phyloP scores from a whole-genome alignment of 2,329 filamentous ascomycete species.

The Fusarium gaditjirri region DNA sequence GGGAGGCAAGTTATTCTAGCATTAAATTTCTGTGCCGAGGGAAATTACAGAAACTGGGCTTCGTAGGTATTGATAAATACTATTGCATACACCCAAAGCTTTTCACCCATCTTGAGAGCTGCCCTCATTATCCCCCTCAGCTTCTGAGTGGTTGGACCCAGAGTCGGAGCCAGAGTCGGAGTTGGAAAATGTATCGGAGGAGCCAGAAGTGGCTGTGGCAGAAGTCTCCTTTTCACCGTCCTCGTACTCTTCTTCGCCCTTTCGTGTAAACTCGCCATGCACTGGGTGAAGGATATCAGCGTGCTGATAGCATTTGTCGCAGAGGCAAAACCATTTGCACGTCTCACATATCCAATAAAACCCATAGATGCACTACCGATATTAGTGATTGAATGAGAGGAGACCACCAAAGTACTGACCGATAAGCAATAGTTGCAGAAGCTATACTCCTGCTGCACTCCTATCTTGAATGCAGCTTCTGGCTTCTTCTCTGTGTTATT shows the following conservation, averaged over 20 bases:
- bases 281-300: not conserved
- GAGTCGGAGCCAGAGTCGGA: not conserved
- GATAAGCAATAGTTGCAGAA: not conserved
- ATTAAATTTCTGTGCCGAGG: no score
- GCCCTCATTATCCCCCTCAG: rapidly evolving
- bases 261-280: not conserved
- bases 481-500: not conserved
- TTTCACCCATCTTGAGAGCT: not conserved
- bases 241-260: not conserved
- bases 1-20: no score
- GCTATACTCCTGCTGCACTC: rapidly evolving
- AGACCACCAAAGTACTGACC: not conserved
- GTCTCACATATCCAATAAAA: not conserved
- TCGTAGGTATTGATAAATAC: not conserved
- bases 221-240: not conserved
- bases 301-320: not conserved
- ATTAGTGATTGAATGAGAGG: not conserved
- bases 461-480: rapidly evolving
- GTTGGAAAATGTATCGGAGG: not conserved
- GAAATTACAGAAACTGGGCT: no score
- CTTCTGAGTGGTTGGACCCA: rapidly evolving
- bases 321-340: not conserved
- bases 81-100: not conserved
- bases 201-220: rapidly evolving
- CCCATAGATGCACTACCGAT: not conserved